Evolutionary conservation across 129 eudicot genomes (phyloP), one percentile per base, ranked within the genome.

Genomic region (Flaveria linearis): DNA sequence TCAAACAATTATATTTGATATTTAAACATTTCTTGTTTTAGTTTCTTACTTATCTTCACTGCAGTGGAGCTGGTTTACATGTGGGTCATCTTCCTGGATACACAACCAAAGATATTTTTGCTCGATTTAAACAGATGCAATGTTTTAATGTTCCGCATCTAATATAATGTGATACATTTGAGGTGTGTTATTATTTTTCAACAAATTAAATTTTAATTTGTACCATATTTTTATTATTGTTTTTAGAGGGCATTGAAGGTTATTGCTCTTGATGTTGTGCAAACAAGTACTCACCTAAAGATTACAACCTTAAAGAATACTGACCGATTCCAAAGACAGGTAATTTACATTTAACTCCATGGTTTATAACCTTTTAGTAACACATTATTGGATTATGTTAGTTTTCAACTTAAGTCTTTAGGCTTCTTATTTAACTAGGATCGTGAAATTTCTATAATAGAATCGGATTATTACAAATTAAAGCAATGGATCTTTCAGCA

Each of bases 11-110:
- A 26, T 26, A 26, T 26, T 26, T 26, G 28, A 26, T 26, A 26
- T 1, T 26, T 26, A 26, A 26, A 26, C 28, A 26, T 26, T 26
- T 26, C 28, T 1, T 26, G 28, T 26, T 26, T 1, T 26, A 26
- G 28, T 26, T 50, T 82, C 41, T 57, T 65, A 9, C 12, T 73
- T 72, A 47, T 79, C 36, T 16, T 81, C 68, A 50, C 71, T 78
- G 80, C 88, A 94, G 97, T 88, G 98, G 98, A 82, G 97, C 98
- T 81, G 97, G 98, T 76, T 76, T 94, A 70, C 98, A 94, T 77
- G 98, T 94, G 69, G 98, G 98, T 9, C 98, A 94, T 86, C 98
- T 97, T 73, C 97, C 91, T 78, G 97, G 98, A 82, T 94, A 94
- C 76, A 94, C 98, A 12, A 97, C 98, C 18, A 94, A 97, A 0